A percentile compares a stretch with the other conserved stretches of the same genome.
Conservation (phyloP, 1,139 yeast species). For the Candida sanyaensis region DNA sequence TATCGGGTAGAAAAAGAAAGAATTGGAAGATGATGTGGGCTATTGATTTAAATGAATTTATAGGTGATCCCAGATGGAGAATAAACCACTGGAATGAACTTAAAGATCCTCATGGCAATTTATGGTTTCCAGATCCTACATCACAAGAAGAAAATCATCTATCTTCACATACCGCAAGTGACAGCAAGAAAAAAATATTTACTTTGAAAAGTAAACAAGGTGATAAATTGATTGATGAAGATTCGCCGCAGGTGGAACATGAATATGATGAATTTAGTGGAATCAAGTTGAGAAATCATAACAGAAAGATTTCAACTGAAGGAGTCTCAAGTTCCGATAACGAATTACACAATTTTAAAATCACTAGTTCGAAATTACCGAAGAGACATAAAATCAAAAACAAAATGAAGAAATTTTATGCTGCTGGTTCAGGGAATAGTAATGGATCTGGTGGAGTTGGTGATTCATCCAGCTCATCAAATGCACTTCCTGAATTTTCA, state of each 20-base stretch:
- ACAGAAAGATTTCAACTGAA: background rate
- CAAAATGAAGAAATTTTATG: slow-evolving; percentile 14
- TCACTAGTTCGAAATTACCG: slow-evolving; percentile 14
- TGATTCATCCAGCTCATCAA: slow-evolving; percentile 13
- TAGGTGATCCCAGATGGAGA: slow-evolving; percentile 69
- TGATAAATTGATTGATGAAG: slow-evolving; percentile 3
- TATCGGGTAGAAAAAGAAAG: slow-evolving; percentile 14
- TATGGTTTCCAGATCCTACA: slow-evolving; percentile 52
- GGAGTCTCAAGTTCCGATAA: slow-evolving; percentile 11
- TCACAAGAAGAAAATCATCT: slow-evolving; percentile 7
- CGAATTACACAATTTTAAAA: slow-evolving; percentile 9
- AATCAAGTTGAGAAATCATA: slow-evolving; percentile 1
- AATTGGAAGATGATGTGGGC: slow-evolving; percentile 60
- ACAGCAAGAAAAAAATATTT: background rate
- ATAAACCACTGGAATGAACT: slow-evolving; percentile 65
- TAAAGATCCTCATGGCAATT: slow-evolving; percentile 51
- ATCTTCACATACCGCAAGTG: background rate
- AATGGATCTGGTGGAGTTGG: slow-evolving; percentile 1
- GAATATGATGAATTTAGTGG: background rate
- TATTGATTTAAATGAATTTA: slow-evolving; percentile 61
- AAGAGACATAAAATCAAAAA: slow-evolving; percentile 9
- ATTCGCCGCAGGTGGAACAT: background rate
- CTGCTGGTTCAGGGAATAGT: slow-evolving; percentile 2
- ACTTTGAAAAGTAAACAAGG: background rate
- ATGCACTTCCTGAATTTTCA: slow-evolving; percentile 2